Evolutionary conservation across 805 yeast species (phyloP), one percentile per base, ranked within the genome.

Genomic region (Ogataea minuta): DNA sequence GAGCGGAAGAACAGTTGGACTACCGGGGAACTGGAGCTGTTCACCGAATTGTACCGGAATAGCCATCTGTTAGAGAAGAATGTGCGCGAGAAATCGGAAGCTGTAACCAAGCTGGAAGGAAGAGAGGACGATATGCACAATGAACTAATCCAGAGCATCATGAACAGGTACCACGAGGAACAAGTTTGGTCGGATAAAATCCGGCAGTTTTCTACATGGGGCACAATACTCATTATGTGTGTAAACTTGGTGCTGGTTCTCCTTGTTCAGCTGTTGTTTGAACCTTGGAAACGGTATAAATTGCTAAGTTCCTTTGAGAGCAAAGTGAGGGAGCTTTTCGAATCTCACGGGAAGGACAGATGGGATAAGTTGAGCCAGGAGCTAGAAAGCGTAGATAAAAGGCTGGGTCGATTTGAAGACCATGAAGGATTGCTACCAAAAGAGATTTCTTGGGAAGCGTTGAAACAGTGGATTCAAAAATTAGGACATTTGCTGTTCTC

Each of bases 101-200:
- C 56, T 9, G 66, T 90, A 28, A 71, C 70, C 15, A 61, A 66
- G 17, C 68, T 78, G 1, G 97, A 90, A 50, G 57, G 54, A 2
- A 58, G 62, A 32, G 84, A 82, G 28, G 96, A 89, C 40, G 79
- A 79, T 8, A 61, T 81, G 13, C 91, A 84, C 49, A 72, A 78
- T 39, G 76, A 72, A 41, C 64, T 89, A 32, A 81, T 88, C 12
- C 80, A 80, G 41, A 81, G 86, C 43, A 93, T 93, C 12, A 68
- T 91, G 54, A 80, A 89, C 2, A 69, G 98, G 50, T 93, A 93
- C 54, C 96, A 91, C 47, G 98, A 93, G 59, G 99, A 93, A 56
- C 98, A 93, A 62, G 79, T 93, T 6, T 93, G 99, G 98, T 87
- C 96, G 2, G 99, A 93, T 63, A 90, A 90, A 62, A 93, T 93